Conservation (phyloP, 495 filamentous ascomycete genomes). For the Tuber microsphaerosporum region DNA sequence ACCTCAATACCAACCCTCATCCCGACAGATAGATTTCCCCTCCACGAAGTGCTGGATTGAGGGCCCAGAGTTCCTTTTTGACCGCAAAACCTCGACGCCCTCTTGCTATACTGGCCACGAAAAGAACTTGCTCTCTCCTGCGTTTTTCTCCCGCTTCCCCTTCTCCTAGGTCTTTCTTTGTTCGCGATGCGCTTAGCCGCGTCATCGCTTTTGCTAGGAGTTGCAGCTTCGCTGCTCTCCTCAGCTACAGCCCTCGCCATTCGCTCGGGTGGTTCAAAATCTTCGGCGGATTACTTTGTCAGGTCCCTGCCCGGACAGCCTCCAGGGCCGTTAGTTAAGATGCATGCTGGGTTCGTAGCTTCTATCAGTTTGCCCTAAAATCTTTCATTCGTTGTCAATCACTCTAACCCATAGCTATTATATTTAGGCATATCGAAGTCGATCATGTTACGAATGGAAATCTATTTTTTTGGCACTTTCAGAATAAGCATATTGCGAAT, state of each 20-base stretch:
- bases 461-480: conserved; percentile 96
- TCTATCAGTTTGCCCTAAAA: conserved; percentile 7
- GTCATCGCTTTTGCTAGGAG: conserved; percentile 27
- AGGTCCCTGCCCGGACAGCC: conserved; percentile 77
- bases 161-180: conserved; percentile 7
- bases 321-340: conserved; percentile 72
- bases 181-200: conserved; percentile 30
- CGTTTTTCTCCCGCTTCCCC: conserved; percentile 9
- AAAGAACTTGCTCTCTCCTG: conserved; percentile 5
- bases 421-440: conserved; percentile 76
- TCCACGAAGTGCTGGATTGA: not conserved
- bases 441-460: conserved; percentile 76
- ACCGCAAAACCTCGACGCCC: not conserved
- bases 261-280: conserved; percentile 35
- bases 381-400: not conserved
- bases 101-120: conserved; percentile 9
- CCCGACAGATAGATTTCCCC: not conserved
- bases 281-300: conserved; percentile 84
- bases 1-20: conserved; percentile 6
- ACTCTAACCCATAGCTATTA: not conserved
- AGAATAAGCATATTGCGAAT: conserved; percentile 91
- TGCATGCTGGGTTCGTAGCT: conserved; percentile 85
- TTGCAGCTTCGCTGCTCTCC: conserved; percentile 11
- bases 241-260: conserved; percentile 12
- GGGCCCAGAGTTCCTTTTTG: not conserved